Evolutionary conservation across 2,329 filamentous ascomycete genomes (phyloP).

Genomic region (Trichocomaceae sp.): DNA sequence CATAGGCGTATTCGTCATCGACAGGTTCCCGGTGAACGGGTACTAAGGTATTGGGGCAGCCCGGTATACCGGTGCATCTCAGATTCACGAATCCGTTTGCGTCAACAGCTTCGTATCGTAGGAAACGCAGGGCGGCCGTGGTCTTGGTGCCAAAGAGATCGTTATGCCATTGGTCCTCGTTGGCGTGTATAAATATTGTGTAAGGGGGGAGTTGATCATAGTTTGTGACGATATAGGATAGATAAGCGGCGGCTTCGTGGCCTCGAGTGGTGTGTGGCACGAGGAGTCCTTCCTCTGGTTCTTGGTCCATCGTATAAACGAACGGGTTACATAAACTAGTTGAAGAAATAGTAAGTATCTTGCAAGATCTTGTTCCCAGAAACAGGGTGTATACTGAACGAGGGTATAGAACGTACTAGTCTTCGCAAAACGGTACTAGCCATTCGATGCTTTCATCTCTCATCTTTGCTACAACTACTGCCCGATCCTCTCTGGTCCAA

Average conservation of each 20-base stretch:
- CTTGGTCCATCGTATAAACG: conserved; percentile 24
- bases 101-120: conserved; percentile 33
- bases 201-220: conserved; percentile 55
- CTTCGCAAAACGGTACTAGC: conserved; percentile 11
- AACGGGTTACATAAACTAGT: conserved; percentile 17
- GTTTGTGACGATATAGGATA: conserved; percentile 56
- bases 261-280: conserved; percentile 39
- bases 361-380: no score
- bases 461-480: conserved; percentile 10
- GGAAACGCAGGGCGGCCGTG: conserved; percentile 21
- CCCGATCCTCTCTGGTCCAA: conserved; percentile 9
- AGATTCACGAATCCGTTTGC: conserved; percentile 36
- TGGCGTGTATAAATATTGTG: conserved; percentile 56
- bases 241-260: conserved; percentile 57
- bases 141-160: conserved; percentile 38
- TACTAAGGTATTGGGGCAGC: conserved; percentile 36
- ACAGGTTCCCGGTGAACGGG: conserved; percentile 25
- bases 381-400: no score
- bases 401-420: conserved; percentile 11
- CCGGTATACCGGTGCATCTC: conserved; percentile 30
- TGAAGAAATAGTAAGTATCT: neutral
- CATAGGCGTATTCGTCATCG: conserved; percentile 16
- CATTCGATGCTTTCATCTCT: conserved; percentile 9
- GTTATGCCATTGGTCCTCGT: conserved; percentile 53
- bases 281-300: conserved; percentile 20